phyloP scores from a whole-genome alignment of 2,329 filamentous ascomycete species.

The Fusarium humuli region DNA sequence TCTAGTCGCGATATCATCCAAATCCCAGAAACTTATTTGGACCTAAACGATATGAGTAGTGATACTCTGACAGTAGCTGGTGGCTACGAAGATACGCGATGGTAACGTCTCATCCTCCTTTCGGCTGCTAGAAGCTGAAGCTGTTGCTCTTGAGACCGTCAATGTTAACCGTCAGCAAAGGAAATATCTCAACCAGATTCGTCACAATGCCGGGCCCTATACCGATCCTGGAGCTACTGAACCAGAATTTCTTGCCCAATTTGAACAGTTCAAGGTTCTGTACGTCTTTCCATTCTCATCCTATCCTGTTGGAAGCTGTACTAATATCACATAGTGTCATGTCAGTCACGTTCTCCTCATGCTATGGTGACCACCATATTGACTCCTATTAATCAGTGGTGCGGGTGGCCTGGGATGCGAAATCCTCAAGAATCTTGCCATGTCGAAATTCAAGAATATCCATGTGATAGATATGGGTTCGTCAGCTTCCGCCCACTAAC shows the following conservation, averaged over 20 bases:
- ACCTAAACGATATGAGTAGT: conserved; percentile 43
- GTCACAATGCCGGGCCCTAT: conserved; percentile 82
- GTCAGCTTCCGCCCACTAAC: conserved; percentile 37
- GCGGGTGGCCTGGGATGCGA: conserved; percentile 96
- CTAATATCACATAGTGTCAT: conserved; percentile 60
- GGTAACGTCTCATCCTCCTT: conserved; percentile 40
- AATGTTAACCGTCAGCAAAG: conserved; percentile 57
- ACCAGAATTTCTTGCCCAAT: conserved; percentile 64
- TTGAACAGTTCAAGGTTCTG: conserved; percentile 81
- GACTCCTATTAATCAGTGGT: conserved; percentile 67
- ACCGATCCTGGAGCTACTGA: conserved; percentile 72
- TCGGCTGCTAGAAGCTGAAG: conserved; percentile 19
- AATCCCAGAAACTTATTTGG: not conserved
- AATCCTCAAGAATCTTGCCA: conserved; percentile 93
- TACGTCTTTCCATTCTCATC: conserved; percentile 56
- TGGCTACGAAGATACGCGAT: conserved; percentile 51
- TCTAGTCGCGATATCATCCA: not conserved
- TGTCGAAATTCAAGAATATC: conserved; percentile 96
- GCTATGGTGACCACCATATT: conserved; percentile 22
- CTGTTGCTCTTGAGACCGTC: conserved; percentile 15
- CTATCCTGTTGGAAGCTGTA: not conserved
- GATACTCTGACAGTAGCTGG: conserved; percentile 31
- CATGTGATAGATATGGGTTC: conserved; percentile 98
- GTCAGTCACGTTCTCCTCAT: conserved; percentile 51
- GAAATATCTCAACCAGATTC: conserved; percentile 85